Percentiles rank a stretch among this genome's conserved stretches.
Evolutionary conservation across 306 rosid genomes (phyloP).

Genomic region (Luffa aegyptiaca): DNA sequence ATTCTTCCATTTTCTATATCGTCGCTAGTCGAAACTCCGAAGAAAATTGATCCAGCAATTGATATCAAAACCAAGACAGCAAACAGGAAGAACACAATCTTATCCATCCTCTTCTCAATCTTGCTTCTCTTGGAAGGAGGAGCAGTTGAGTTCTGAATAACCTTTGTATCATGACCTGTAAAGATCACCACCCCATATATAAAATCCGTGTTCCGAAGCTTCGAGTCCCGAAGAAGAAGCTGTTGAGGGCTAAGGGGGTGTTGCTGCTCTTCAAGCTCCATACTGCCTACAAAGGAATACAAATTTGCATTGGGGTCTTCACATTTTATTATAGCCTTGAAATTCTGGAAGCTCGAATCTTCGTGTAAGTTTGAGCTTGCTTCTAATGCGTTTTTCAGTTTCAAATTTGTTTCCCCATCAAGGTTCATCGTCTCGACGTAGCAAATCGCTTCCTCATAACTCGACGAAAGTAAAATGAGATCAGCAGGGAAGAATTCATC

Average conservation of each 20-base stretch:
- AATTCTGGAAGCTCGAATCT: constrained; percentile 43
- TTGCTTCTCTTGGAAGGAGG: constrained; percentile 98
- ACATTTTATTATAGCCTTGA: constrained; percentile 66
- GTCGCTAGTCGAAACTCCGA: constrained; percentile 49
- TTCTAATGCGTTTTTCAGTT: constrained; percentile 70
- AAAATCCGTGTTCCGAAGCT: constrained; percentile 91
- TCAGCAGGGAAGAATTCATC: constrained; percentile 95
- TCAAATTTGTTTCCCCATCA: constrained; percentile 95
- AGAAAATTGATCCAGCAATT: constrained; percentile 52
- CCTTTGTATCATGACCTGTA: constrained; percentile 91
- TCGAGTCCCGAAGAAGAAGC: constrained; percentile 90
- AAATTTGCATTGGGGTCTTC: constrained; percentile 97
- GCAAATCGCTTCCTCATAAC: constrained; percentile 83
- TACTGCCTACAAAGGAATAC: constrained; percentile 70
- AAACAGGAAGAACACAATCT: constrained; percentile 60
- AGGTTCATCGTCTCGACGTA: constrained; percentile 92
- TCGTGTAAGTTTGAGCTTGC: constrained; percentile 62
- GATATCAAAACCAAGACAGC: constrained; percentile 51
- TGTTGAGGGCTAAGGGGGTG: constrained; percentile 86
- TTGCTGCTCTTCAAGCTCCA: constrained; percentile 55
- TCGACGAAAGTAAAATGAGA: constrained; percentile 82
- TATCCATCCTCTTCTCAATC: constrained; percentile 86
- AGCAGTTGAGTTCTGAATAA: constrained; percentile 83
- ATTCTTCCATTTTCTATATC: constrained; percentile 50
- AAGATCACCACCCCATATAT: constrained; percentile 85